Evolutionary conservation across 75 land plant species (phyloP).

Genomic region (Sequoiadendron giganteum): DNA sequence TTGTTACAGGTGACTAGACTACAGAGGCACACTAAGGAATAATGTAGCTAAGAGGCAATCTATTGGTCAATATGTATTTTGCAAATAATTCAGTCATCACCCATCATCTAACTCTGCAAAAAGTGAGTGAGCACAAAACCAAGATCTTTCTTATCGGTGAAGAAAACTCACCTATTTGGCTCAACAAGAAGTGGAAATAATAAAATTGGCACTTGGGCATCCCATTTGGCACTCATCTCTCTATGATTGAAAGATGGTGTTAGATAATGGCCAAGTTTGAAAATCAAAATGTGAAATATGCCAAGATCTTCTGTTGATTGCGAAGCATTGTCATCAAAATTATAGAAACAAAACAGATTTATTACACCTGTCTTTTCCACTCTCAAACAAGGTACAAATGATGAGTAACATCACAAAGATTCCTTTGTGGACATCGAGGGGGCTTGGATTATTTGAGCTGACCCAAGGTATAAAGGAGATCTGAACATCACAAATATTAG

Average conservation of each 20-base stretch:
- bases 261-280: too few relatives aligned
- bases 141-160: not conserved
- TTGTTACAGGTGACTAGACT: not conserved
- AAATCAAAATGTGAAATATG: too few relatives aligned
- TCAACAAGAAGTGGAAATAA: not conserved
- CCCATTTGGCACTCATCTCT: not conserved
- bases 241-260: too few relatives aligned
- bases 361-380: too few relatives aligned
- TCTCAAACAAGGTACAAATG: not conserved
- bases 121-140: not conserved
- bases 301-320: too few relatives aligned
- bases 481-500: not conserved
- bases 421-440: not conserved
- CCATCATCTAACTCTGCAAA: not conserved
- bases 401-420: not conserved
- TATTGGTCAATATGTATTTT: not conserved
- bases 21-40: not conserved
- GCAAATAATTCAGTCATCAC: not conserved
- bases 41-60: not conserved
- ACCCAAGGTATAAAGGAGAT: not conserved
- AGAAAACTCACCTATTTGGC: not conserved
- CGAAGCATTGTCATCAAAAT: too few relatives aligned
- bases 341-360: too few relatives aligned
- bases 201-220: not conserved
- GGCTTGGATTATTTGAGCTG: not conserved